phyloP scores from a whole-genome alignment of 805 yeast genomes.

The Dipodascus albidus region DNA sequence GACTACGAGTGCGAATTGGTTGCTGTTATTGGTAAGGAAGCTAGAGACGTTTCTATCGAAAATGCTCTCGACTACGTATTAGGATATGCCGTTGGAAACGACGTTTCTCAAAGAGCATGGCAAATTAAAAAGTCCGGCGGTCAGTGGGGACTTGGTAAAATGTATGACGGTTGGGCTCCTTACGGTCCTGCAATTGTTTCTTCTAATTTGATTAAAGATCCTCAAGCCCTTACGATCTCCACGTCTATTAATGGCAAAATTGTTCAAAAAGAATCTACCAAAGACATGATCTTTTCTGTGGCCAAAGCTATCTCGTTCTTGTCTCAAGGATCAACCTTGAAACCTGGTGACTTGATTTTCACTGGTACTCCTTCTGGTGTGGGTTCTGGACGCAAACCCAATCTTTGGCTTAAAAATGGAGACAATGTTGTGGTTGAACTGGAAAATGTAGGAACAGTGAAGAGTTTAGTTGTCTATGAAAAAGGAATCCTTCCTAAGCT shows the following conservation, averaged over 20 bases:
- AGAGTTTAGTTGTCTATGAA: conserved; percentile 29
- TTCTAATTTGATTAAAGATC: conserved; percentile 24
- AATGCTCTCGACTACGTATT: conserved; percentile 37
- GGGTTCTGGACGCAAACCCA: conserved; percentile 36
- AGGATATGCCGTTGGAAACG: conserved; percentile 46
- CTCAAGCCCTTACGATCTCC: conserved; percentile 28
- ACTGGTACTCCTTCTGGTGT: conserved; percentile 46
- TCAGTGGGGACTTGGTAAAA: conserved; percentile 42
- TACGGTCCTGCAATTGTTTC: conserved; percentile 43
- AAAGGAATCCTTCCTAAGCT: conserved; percentile 9
- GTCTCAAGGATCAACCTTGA: conserved; percentile 38
- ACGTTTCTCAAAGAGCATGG: conserved; percentile 48
- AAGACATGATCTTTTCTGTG: conserved; percentile 39
- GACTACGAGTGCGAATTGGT: conserved; percentile 48
- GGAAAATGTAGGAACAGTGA: conserved; percentile 33
- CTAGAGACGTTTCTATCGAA: conserved; percentile 31
- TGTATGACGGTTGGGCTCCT: conserved; percentile 48
- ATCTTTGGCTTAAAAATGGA: conserved; percentile 33
- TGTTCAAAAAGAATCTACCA: conserved; percentile 35
- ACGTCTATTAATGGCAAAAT: conserved; percentile 37
- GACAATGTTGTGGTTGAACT: conserved; percentile 34
- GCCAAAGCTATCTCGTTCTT: conserved; percentile 34
- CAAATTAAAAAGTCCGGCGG: conserved; percentile 41
- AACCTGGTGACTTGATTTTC: conserved; percentile 38
- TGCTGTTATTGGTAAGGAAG: conserved; percentile 41